Evolutionary conservation across 1,284 basidiomycete species (phyloP), one percentile per base, ranked within the genome.

Genomic region (Neonothopanus nambi): DNA sequence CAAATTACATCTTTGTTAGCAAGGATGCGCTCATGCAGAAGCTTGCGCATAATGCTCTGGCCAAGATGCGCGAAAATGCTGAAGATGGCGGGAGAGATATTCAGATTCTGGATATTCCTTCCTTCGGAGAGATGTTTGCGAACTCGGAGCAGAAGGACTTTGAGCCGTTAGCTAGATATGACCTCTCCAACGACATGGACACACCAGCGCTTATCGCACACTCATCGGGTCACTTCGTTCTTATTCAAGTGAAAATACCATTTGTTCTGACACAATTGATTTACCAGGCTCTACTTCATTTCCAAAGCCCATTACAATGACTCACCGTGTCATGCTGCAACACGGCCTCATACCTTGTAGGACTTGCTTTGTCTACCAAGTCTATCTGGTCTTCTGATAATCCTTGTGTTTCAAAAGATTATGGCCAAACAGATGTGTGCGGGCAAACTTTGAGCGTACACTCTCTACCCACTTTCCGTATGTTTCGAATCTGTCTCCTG

Each of bases 381-480:
- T n/a, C n/a, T n/a, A n/a, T n/a, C n/a, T n/a, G n/a, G n/a, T n/a
- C n/a, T n/a, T n/a, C n/a, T n/a, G n/a, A n/a, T n/a, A n/a, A n/a
- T 23, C 43, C 7, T 21, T 35, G 26, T 35, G 45, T 42, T 21
- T 40, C 33, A 11, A 41, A 54, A 54, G 51, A 50, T 36, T 53
- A 39, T n/a, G 35, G 28, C 8, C n/a, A 48, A 13, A 11, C 9
- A 2, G 56, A 63, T 39, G 18, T 64, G 2, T 48, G 17, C 39
- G 59, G 59, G 9, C 40, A 52, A 15, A 47, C 60, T 18, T 58
- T 62, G 17, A 55, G 59, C 7, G 55, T 55, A 23, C 62, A 64
- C 39, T 39, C 56, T 17, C 47, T 59, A 15, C 54, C 60, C 13
- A 58, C 60, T 43, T 64, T 58, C 44, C 62, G 63, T 54, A 53